Base-by-base conservation (phyloP, 2,329 filamentous ascomycete genomes). In the Penicillium sp. region DNA sequence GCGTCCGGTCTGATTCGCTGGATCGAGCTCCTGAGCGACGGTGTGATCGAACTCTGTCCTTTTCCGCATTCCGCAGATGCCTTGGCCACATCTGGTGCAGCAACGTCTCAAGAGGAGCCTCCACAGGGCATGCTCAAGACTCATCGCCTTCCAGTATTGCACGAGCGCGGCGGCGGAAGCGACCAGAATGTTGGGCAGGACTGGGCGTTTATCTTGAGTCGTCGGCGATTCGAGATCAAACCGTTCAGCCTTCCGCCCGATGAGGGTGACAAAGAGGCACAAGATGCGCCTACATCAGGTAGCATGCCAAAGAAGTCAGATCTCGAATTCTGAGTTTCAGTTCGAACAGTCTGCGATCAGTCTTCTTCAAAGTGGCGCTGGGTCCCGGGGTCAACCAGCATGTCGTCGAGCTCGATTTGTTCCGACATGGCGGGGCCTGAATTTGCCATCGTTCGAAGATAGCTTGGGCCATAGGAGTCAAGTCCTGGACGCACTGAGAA, bases 241-340 rank as follows among this genome's bases (percentile, higher is more conserved):
- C 87, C 88, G 0, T 95, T 88, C 64, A 92, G 84, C 59, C 70
- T 98, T 29, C 92, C 92, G 16, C 92, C 92, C 0, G 71, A 90
- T 27, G 85, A 88, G 37, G 86, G 84, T 2, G 86, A 88, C 48
- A 75, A 67, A 29, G 77, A 79, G 52, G 77, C 73, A 10, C 77
- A 80, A 56, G 70, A 73, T 41, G 69, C 66, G 9, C 64, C 65
- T 40, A 62, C 54, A 28, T 45, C 57, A 44, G 57, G 57, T 33
- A 65, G 63, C 45, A 75, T 74, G 48, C 71, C 74, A 2, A 74
- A 72, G 35, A 86, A 85, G 52, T 72, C 73, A 39, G 80, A 84
- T 48, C 75, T 93, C 33, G 85, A 92, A 35, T 93, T 93, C 55
- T 46, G 30, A 30, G 20, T 12, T 28, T 13, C 14, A n/a, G 37